These are phyloP conservation scores for Mortierella sp. DNA, from an alignment of 371 early-diverging fungal species.

Conservation along the genomic window DNA sequence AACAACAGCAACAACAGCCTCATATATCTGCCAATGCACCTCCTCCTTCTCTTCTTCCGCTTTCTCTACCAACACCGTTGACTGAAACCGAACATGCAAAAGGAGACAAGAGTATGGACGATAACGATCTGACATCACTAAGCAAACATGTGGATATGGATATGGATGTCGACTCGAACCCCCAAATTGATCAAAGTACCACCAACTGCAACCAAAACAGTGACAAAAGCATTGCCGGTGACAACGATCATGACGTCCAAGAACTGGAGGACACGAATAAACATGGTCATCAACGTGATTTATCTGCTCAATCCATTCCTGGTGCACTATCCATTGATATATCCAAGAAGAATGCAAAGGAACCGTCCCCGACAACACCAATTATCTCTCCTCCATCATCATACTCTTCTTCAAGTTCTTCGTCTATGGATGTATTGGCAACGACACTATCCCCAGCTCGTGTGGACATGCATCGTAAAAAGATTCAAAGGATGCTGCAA, in stretches of 20 bases:
- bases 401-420: conserved; percentile 36
- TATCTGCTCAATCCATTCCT: background rate
- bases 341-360: background rate
- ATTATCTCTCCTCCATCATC: conserved; percentile 49
- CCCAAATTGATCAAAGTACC: background rate
- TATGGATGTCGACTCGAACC: conserved; percentile 30
- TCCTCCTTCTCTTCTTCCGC: background rate
- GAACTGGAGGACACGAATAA: background rate
- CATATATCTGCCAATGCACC: background rate
- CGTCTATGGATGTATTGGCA: conserved; percentile 39
- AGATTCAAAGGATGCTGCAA: conserved; percentile 46
- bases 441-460: conserved; percentile 31
- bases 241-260: background rate
- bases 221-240: background rate
- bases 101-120: background rate
- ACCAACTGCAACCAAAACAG: background rate
- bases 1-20: background rate
- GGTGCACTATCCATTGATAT: background rate
- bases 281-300: background rate
- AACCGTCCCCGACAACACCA: conserved; percentile 7
- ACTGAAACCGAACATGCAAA: background rate
- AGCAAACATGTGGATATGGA: conserved; percentile 13
- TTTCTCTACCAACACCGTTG: background rate
- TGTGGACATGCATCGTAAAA: conserved; percentile 39
- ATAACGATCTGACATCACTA: background rate